A percentile compares a stretch with the other conserved stretches of the same genome.
Evolutionary conservation across 2,329 filamentous ascomycete genomes (phyloP).

Genomic region (Colletotrichum neosansevieriae): DNA sequence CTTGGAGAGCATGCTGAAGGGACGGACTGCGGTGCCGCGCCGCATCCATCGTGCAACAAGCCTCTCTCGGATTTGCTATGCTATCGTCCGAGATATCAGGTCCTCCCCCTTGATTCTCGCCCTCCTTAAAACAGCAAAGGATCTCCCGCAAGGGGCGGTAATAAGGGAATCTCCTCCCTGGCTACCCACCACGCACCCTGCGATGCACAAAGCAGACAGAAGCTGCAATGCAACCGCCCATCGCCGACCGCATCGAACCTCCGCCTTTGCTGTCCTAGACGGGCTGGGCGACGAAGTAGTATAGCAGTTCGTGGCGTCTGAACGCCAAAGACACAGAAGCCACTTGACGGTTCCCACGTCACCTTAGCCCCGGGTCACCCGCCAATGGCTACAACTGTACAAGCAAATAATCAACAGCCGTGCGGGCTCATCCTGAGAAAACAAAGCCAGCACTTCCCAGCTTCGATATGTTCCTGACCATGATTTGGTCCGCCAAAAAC

Average conservation of each 20-base stretch:
- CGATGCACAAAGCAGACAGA: slow-evolving; percentile 21
- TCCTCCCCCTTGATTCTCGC: slow-evolving; percentile 13
- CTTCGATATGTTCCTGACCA: slow-evolving; percentile 13
- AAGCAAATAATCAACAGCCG: not conserved
- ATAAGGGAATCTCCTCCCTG: slow-evolving; percentile 19
- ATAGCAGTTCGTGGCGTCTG: slow-evolving; percentile 13
- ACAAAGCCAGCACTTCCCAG: slow-evolving; percentile 19
- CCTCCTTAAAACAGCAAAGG: slow-evolving; percentile 17
- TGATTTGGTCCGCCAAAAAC: slow-evolving; percentile 11
- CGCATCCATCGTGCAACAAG: slow-evolving; percentile 17
- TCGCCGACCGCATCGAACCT: slow-evolving; percentile 16
- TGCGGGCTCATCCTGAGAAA: not conserved
- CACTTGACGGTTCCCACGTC: slow-evolving; percentile 32
- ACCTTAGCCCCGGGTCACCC: slow-evolving; percentile 4
- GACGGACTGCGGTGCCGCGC: slow-evolving; percentile 2
- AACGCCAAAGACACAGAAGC: slow-evolving; percentile 15
- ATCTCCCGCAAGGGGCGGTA: slow-evolving; percentile 30
- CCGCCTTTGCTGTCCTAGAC: slow-evolving; percentile 3
- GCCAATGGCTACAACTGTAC: slow-evolving; percentile 4
- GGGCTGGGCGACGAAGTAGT: slow-evolving; percentile 11
- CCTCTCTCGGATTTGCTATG: slow-evolving; percentile 13
- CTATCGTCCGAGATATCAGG: slow-evolving; percentile 24
- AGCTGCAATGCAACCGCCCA: slow-evolving; percentile 30
- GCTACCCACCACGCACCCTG: slow-evolving; percentile 14
- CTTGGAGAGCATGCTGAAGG: slow-evolving; percentile 9